Percentiles rank a stretch among this genome's conserved stretches.
These are phyloP conservation scores for Sporobolomyces roseus DNA, from an alignment of 768 basidiomycete species.

Conservation along the genomic window DNA sequence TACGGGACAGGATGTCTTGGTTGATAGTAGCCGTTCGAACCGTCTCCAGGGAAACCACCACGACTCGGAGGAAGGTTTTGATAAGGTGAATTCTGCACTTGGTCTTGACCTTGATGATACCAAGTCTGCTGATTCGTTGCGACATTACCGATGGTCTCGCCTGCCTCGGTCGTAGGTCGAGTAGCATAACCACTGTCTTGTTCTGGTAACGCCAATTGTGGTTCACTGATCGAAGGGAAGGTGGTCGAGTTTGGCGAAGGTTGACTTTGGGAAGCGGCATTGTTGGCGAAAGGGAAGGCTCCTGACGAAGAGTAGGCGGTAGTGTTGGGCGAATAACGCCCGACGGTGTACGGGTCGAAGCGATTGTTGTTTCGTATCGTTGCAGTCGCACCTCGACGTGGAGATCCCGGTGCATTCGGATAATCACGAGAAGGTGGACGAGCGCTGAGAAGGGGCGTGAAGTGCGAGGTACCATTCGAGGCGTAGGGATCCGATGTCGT, in stretches of 20 bases:
- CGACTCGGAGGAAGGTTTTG: no score
- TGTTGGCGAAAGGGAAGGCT: constrained; percentile 21
- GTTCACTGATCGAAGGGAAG: constrained; percentile 4
- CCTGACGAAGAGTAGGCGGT: not conserved
- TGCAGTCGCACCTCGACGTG: constrained; percentile 13
- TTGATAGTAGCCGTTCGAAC: constrained; percentile 15
- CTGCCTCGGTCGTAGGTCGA: no score
- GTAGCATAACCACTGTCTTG: no score
- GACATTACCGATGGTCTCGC: no score
- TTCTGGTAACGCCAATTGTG: not conserved
- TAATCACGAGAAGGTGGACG: constrained; percentile 5
- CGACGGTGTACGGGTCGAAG: constrained; percentile 31
- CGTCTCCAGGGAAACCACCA: not conserved
- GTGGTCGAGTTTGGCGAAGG: not conserved
- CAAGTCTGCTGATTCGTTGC: no score
- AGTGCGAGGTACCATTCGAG: not conserved
- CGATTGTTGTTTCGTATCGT: constrained; percentile 22
- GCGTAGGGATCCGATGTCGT: not conserved
- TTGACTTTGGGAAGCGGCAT: not conserved
- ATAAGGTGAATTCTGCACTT: not conserved
- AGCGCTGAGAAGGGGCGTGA: not conserved
- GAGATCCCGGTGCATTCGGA: constrained; percentile 7
- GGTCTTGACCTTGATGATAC: not conserved
- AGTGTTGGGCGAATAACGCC: constrained; percentile 25
- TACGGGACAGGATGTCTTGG: constrained; percentile 31